Evolutionary conservation across 257 asterid genomes (phyloP).

Genomic region (Nicotiana noctiflora): DNA sequence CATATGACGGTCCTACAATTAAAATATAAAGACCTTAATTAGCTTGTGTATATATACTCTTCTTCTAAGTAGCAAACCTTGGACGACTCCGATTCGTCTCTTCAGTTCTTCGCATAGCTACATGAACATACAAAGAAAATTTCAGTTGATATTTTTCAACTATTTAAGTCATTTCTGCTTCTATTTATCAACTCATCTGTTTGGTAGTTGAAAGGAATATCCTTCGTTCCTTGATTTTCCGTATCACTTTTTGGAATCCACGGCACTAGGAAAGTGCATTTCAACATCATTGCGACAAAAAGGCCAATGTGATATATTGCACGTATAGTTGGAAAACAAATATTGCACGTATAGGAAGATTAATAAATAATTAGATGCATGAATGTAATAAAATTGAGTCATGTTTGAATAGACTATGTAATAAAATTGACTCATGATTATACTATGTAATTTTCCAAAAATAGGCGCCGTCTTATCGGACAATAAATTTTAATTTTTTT

Average conservation of each 20-base stretch:
- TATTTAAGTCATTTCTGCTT: background rate
- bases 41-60: background rate
- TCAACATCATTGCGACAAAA: no score
- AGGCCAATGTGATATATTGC: no score
- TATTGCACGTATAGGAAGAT: no score
- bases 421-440: no score
- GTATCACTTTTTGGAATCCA: background rate
- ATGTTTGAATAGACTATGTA: no score
- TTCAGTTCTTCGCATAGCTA: background rate
- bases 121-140: background rate
- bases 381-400: no score
- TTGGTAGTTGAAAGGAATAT: background rate
- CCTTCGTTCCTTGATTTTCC: background rate
- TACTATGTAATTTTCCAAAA: no score
- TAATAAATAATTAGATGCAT: no score
- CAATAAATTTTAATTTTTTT: no score
- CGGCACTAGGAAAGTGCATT: background rate
- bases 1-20: constrained; percentile 8
- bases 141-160: background rate
- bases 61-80: background rate
- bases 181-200: background rate
- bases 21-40: background rate
- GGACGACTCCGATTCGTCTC: background rate
- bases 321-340: no score
- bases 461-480: no score